A percentile compares a stretch with the other conserved stretches of the same genome.
Conservation (phyloP, 1,284 basidiomycete genomes). For the Ceratobasidium papillatum region DNA sequence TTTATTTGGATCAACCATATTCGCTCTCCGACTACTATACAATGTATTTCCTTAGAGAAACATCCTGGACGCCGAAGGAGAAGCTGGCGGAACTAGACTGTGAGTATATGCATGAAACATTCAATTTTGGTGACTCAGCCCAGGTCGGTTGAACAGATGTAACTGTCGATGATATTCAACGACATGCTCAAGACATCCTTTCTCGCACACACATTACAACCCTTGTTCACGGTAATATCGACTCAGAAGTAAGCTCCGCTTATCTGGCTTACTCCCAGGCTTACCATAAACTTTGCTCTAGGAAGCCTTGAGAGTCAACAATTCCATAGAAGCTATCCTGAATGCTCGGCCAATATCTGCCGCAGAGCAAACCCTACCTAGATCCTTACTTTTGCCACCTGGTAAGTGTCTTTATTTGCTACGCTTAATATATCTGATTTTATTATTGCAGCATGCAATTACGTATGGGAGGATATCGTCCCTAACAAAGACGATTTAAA, state of each 20-base stretch:
- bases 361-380: constrained; percentile 64
- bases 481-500: constrained; percentile 90
- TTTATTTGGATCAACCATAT: constrained; percentile 86
- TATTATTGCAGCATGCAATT: constrained; percentile 67
- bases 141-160: constrained; percentile 59
- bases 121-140: not conserved
- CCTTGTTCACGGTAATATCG: constrained; percentile 87
- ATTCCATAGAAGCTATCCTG: constrained; percentile 76
- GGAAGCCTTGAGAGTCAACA: constrained; percentile 80
- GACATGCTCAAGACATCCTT: constrained; percentile 71
- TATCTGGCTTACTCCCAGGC: constrained; percentile 8
- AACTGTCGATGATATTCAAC: constrained; percentile 75
- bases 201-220: constrained; percentile 77
- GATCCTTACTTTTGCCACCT: constrained; percentile 72
- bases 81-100: constrained; percentile 80
- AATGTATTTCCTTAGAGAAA: constrained; percentile 74
- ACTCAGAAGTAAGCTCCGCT: constrained; percentile 68
- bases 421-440: constrained; percentile 44
- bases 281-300: constrained; percentile 50
- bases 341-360: constrained; percentile 64
- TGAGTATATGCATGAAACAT: constrained; percentile 55
- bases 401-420: constrained; percentile 56
- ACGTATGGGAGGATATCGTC: constrained; percentile 74
- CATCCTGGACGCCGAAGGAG: constrained; percentile 83
- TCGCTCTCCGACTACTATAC: constrained; percentile 82